Evolutionary conservation across 1,284 basidiomycete species (phyloP).

Genomic region (Microbotryum scabiosae): DNA sequence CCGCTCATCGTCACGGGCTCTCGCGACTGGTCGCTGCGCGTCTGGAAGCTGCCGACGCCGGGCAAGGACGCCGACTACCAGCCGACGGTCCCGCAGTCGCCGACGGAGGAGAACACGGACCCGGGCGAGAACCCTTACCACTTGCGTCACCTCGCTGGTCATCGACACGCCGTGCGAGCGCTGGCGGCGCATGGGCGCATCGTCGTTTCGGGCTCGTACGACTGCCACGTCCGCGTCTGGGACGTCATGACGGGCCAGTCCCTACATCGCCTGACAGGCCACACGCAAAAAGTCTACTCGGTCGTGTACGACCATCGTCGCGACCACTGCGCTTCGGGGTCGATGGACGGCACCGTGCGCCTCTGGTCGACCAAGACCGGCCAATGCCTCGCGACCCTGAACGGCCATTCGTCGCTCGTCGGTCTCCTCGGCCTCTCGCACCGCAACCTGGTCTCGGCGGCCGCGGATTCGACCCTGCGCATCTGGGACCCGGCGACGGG

Average conservation of each 20-base stretch:
- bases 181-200: constrained; percentile 82
- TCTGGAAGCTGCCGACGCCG: constrained; percentile 79
- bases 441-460: constrained; percentile 80
- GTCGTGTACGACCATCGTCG: constrained; percentile 52
- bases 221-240: constrained; percentile 87
- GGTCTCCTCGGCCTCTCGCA: constrained; percentile 51
- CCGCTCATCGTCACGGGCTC: constrained; percentile 87
- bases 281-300: constrained; percentile 83
- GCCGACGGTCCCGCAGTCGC: constrained; percentile 18
- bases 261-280: constrained; percentile 70
- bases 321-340: constrained; percentile 83
- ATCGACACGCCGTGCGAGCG: constrained; percentile 81
- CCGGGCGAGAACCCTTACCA: constrained; percentile 67
- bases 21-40: constrained; percentile 76
- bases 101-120: constrained; percentile 17
- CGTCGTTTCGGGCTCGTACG: constrained; percentile 90
- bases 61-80: constrained; percentile 55
- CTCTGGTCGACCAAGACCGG: constrained; percentile 82
- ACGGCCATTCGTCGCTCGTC: constrained; percentile 38
- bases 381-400: constrained; percentile 63
- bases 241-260: constrained; percentile 81
- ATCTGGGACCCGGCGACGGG: constrained; percentile 84
- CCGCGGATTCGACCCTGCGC: constrained; percentile 82
- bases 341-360: constrained; percentile 90
- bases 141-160: constrained; percentile 70